Conservation (phyloP, 768 basidiomycete genomes). For the Clavulina sp. region DNA sequence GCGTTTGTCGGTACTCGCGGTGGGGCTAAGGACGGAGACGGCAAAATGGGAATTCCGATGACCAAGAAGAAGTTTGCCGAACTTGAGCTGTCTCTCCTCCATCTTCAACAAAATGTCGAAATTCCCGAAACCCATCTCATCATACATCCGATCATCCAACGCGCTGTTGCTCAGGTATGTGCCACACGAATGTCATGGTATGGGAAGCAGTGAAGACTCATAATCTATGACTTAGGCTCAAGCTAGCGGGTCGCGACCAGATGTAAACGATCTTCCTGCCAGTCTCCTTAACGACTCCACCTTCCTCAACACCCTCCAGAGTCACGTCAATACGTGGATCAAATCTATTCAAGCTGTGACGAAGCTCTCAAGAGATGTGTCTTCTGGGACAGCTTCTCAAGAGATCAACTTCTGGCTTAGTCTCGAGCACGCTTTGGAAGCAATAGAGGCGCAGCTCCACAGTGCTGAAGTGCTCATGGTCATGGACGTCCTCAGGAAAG, state of each 20-base stretch:
- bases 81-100: slow-evolving; percentile 80
- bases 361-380: slow-evolving; percentile 84
- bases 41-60: slow-evolving; percentile 88
- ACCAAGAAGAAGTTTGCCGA: slow-evolving; percentile 99
- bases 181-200: slow-evolving; percentile 18
- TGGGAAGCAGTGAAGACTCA: not conserved
- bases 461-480: slow-evolving; percentile 87
- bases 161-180: slow-evolving; percentile 55
- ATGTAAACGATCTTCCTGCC: slow-evolving; percentile 52
- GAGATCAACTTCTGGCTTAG: slow-evolving; percentile 99
- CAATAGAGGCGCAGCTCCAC: slow-evolving; percentile 77
- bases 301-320: slow-evolving; percentile 86
- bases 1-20: slow-evolving; percentile 82
- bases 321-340: slow-evolving; percentile 94
- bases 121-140: slow-evolving; percentile 91
- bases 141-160: slow-evolving; percentile 78
- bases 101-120: slow-evolving; percentile 97
- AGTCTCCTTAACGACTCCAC: slow-evolving; percentile 69
- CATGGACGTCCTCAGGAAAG: slow-evolving; percentile 86
- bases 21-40: slow-evolving; percentile 56
- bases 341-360: slow-evolving; percentile 95
- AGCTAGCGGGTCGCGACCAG: slow-evolving; percentile 41
- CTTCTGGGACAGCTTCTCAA: slow-evolving; percentile 89
- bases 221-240: slow-evolving; percentile 27
- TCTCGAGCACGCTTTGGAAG: slow-evolving; percentile 83